phyloP scores from a whole-genome alignment of 495 filamentous ascomycete genomes.

The Aspergillus affinis region DNA sequence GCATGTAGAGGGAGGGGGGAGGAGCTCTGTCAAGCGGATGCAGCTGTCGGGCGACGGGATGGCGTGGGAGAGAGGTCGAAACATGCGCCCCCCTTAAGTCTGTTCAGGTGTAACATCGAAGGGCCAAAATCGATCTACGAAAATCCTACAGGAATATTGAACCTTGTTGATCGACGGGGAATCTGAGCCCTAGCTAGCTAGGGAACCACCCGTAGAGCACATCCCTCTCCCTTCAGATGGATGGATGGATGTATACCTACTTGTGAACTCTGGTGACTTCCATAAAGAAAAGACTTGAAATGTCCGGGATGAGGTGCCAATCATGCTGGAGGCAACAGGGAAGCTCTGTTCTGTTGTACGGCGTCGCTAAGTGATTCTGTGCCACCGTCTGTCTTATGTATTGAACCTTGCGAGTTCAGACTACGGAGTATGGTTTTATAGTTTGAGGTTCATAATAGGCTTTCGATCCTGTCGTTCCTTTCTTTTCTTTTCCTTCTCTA shows the following conservation, averaged over 20 bases:
- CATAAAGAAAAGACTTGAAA: background rate
- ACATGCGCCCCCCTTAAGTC: background rate
- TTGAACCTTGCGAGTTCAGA: background rate
- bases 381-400: slow-evolving; percentile 6
- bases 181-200: background rate
- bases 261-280: background rate
- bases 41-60: background rate
- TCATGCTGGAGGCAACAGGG: slow-evolving; percentile 5
- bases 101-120: background rate
- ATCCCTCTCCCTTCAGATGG: background rate
- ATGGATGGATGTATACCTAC: background rate
- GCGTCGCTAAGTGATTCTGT: slow-evolving; percentile 14
- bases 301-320: slow-evolving; percentile 14
- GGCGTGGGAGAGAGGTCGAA: background rate
- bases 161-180: background rate
- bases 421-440: background rate
- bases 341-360: slow-evolving; percentile 17
- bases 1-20: background rate
- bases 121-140: background rate
- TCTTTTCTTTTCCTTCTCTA: background rate
- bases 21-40: background rate
- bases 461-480: background rate
- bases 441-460: background rate
- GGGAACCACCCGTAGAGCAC: background rate
- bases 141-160: background rate